These are phyloP conservation scores for Triticum monococcum DNA, from an alignment of 176 grass and related monocot genomes.

Conservation along the genomic window DNA sequence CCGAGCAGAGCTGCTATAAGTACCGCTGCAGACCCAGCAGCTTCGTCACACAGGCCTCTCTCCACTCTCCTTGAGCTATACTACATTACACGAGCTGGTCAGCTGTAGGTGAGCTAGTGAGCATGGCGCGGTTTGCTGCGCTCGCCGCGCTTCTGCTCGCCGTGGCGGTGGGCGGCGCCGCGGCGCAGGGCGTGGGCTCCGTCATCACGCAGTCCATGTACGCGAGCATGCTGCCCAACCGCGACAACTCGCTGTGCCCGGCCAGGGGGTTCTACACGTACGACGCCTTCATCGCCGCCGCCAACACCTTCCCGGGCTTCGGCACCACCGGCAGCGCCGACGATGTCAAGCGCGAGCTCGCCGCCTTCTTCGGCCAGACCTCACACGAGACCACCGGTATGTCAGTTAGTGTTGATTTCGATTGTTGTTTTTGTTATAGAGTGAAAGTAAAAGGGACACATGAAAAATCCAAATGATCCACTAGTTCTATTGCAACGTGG, in stretches of 20 bases:
- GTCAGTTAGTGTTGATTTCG: background rate
- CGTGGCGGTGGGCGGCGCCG: slow-evolving; percentile 12
- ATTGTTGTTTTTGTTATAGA: too few relatives aligned
- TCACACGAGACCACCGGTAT: slow-evolving; percentile 64
- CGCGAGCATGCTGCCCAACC: slow-evolving; percentile 39
- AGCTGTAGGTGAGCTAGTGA: background rate
- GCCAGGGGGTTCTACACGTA: slow-evolving; percentile 47
- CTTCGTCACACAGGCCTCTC: background rate
- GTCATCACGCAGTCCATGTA: slow-evolving; percentile 41
- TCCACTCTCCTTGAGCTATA: background rate
- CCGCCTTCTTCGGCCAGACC: slow-evolving; percentile 64
- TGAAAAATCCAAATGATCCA: too few relatives aligned
- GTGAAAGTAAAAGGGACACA: too few relatives aligned
- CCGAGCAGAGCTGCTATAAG: background rate
- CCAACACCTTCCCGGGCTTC: slow-evolving; percentile 42
- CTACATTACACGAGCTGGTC: background rate
- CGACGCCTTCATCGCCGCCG: slow-evolving; percentile 48
- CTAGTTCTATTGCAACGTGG: too few relatives aligned
- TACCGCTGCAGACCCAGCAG: background rate
- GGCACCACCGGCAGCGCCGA: slow-evolving; percentile 20
- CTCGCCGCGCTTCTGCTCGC: background rate
- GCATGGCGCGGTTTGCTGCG: background rate
- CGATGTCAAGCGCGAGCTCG: slow-evolving; percentile 39
- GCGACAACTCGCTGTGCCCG: slow-evolving; percentile 37
- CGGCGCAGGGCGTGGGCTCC: slow-evolving; percentile 25